Evolutionary conservation across 352 stramenopile species (phyloP).

Genomic region (Phytophthora pistaciae): DNA sequence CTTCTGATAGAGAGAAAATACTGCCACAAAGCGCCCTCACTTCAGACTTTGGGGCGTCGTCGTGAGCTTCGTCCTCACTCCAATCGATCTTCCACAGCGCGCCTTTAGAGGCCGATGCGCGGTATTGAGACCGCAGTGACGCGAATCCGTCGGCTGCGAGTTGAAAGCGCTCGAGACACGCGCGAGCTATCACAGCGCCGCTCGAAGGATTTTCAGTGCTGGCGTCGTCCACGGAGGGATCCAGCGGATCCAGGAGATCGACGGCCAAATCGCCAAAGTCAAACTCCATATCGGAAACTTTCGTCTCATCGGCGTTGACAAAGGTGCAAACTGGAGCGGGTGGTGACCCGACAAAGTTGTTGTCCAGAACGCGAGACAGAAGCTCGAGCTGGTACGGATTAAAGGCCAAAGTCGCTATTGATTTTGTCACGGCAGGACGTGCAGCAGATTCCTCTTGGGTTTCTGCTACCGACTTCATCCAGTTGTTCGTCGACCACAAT

Average conservation of each 20-base stretch:
- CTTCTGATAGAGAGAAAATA: conserved; percentile 27
- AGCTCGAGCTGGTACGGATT: conserved; percentile 76
- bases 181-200: conserved; percentile 40
- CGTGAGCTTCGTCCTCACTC: conserved; percentile 11
- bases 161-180: conserved; percentile 50
- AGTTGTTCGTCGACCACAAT: conserved; percentile 48
- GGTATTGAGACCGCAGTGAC: conserved; percentile 62
- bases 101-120: conserved; percentile 46
- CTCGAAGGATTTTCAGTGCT: conserved; percentile 14
- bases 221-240: conserved; percentile 16
- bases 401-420: conserved; percentile 35
- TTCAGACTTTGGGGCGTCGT: conserved; percentile 22
- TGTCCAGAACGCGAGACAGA: conserved; percentile 62
- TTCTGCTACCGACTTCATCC: conserved; percentile 21
- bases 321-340: background rate
- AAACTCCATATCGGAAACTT: conserved; percentile 53
- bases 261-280: conserved; percentile 55
- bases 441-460: background rate
- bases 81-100: conserved; percentile 63
- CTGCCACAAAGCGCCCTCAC: conserved; percentile 24
- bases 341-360: conserved; percentile 60
- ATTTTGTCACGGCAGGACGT: background rate
- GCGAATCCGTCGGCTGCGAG: conserved; percentile 55
- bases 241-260: conserved; percentile 37
- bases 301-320: conserved; percentile 48